A percentile compares a stretch with the other conserved stretches of the same genome.
phyloP scores from a whole-genome alignment of 163 green algal genomes.

The Smithsoniella earleae region DNA sequence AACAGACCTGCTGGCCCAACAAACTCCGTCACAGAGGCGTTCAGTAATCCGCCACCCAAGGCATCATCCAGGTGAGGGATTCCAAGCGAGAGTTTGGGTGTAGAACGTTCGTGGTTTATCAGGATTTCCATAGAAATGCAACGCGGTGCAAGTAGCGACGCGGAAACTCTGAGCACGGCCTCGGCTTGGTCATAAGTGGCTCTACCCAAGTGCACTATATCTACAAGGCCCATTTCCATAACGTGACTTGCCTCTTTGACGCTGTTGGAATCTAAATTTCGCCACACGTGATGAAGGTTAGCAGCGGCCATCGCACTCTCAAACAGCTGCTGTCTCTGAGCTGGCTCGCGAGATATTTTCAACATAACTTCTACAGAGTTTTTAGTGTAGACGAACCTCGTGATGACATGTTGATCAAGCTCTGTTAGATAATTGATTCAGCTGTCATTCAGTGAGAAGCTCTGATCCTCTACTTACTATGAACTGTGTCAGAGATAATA shows the following conservation, averaged over 20 bases:
- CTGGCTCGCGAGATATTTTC: no score
- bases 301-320: neutral
- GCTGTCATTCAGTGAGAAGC: no score
- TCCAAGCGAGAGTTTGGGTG: neutral
- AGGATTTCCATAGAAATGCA: neutral
- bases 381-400: no score
- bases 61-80: neutral
- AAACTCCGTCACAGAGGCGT: neutral
- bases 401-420: no score
- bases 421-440: no score
- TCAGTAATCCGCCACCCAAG: neutral
- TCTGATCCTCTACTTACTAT: no score
- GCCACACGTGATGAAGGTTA: neutral
- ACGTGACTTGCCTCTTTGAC: slow-evolving; percentile 11
- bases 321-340: neutral
- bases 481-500: no score
- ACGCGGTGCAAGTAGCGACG: neutral
- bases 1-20: slow-evolving; percentile 13
- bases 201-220: slow-evolving; percentile 1
- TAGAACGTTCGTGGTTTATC: neutral
- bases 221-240: neutral
- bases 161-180: neutral
- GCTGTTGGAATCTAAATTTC: neutral
- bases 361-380: no score
- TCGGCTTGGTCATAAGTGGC: slow-evolving; percentile 4